Percentiles rank a stretch among this genome's conserved stretches.
phyloP scores from a whole-genome alignment of 1,284 basidiomycete species.

The Testicularia cyperi region DNA sequence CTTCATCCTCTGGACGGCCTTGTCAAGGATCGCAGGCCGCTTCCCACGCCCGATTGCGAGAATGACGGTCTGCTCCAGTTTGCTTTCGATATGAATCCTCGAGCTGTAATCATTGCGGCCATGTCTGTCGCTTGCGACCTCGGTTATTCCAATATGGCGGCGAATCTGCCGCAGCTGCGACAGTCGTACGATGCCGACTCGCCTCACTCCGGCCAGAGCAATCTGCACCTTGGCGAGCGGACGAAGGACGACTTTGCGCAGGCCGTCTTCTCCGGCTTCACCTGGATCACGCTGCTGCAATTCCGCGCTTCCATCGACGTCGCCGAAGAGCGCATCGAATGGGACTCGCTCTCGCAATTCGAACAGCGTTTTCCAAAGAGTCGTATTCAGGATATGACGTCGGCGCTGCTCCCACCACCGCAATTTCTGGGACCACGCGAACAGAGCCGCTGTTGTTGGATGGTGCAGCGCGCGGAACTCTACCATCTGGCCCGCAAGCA shows the following conservation, averaged over 20 bases:
- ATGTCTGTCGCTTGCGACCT: constrained; percentile 16
- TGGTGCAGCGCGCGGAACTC: constrained; percentile 30
- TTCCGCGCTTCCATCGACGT: constrained; percentile 30
- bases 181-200: constrained; percentile 14
- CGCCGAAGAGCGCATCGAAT: constrained; percentile 32
- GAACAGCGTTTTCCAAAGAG: constrained; percentile 13
- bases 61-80: constrained; percentile 28
- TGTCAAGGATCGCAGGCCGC: constrained; percentile 8
- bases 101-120: constrained; percentile 30
- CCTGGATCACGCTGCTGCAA: constrained; percentile 26
- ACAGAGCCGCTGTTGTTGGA: constrained; percentile 34
- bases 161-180: constrained; percentile 14
- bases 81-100: constrained; percentile 23
- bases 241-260: constrained; percentile 23
- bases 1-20: constrained; percentile 28
- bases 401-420: constrained; percentile 17
- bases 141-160: constrained; percentile 16
- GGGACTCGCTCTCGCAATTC: constrained; percentile 27
- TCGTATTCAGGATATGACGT: constrained; percentile 6
- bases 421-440: constrained; percentile 25
- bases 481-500: constrained; percentile 21
- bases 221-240: constrained; percentile 1
- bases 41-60: constrained; percentile 17
- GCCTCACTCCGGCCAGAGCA: constrained; percentile 2
- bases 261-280: constrained; percentile 30